Percentiles rank a stretch among this genome's conserved stretches.
These are phyloP conservation scores for Beauveria varroae DNA, from an alignment of 2,329 filamentous ascomycete genomes.

Conservation along the genomic window DNA sequence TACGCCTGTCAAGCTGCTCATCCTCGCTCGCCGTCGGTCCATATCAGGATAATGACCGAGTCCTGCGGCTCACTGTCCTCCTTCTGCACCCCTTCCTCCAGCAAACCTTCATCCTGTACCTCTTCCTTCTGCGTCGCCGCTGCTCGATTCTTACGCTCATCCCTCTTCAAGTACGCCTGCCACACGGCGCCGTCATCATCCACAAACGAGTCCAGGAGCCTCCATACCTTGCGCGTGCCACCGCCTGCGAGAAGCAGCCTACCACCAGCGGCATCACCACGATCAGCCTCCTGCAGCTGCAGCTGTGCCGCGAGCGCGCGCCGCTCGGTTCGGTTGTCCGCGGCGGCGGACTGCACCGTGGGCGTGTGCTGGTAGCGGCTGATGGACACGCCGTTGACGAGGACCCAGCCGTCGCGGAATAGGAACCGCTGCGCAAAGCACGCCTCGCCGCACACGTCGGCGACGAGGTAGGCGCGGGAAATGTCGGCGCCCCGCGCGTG, in stretches of 20 bases:
- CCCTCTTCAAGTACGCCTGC: slow-evolving; percentile 38
- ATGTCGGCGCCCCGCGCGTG: slow-evolving; percentile 28
- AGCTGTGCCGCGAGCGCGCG: background rate
- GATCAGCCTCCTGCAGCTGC: background rate
- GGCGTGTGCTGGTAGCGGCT: slow-evolving; percentile 34
- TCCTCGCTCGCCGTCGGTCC: slow-evolving; percentile 21
- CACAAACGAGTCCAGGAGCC: slow-evolving; percentile 30
- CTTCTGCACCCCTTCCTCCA: too few relatives aligned
- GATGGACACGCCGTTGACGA: slow-evolving; percentile 40
- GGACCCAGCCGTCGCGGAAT: slow-evolving; percentile 39
- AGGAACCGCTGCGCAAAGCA: slow-evolving; percentile 41
- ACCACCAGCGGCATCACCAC: slow-evolving; percentile 25
- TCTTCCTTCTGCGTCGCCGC: slow-evolving; percentile 13
- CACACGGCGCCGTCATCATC: slow-evolving; percentile 32
- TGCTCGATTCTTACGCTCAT: slow-evolving; percentile 4
- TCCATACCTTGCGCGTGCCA: slow-evolving; percentile 29
- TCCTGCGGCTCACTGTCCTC: slow-evolving; percentile 20
- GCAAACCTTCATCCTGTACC: too few relatives aligned
- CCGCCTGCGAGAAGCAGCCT: background rate
- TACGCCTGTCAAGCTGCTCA: background rate
- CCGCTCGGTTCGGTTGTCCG: background rate
- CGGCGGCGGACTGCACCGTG: slow-evolving; percentile 11
- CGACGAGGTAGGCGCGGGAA: slow-evolving; percentile 34
- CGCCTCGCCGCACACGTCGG: slow-evolving; percentile 35
- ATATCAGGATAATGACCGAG: slow-evolving; percentile 34